Base-by-base conservation (phyloP, 2,329 filamentous ascomycete genomes). In the Penicillium sp. region DNA sequence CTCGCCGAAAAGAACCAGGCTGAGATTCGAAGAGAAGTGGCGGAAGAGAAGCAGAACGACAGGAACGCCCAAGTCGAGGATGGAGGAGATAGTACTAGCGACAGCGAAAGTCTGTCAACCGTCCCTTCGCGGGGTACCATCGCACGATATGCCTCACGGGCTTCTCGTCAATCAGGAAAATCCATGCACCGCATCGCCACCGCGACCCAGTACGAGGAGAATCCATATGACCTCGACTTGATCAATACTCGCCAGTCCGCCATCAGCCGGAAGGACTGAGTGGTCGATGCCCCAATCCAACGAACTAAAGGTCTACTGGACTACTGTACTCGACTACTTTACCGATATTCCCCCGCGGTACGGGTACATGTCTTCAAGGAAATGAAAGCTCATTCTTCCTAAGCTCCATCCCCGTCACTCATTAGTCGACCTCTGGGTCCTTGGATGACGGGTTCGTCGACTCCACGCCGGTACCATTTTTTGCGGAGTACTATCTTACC, bases 221-320 rank as follows among this genome's bases (percentile, higher is more conserved):
- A 63, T 44, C 62, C 61, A 6, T 65, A 62, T 43, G 60, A 65
- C 44, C 45, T 65, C 18, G 63, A 64, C 38, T 52, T 60, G 44
- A 58, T 62, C 14, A 61, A 65, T 43, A 64, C 62, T 25, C 51
- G 57, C 14, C 51, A 63, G 30, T 65, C 62, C 10, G 57, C 50
- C 18, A 58, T 64, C 9, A 61, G 60, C 31, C 50, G 49, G n/a
- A 51, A 57, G 18, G 44, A 51, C 27, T 59, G 47, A 58, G 14
- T 14, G 8, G 18, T 18, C n/a, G 13, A 24, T 31, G 16, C 42
- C 31, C 5, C 16, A 25, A 7, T 3, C 22, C 20, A 3, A 33
- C 16, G 18, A 1, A n/a, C n/a, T n/a, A n/a, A n/a, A n/a, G n/a
- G n/a, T n/a, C n/a, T n/a, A n/a, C n/a, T n/a, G n/a, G n/a, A n/a